Evolutionary conservation across 768 basidiomycete genomes (phyloP), one percentile per base, ranked within the genome.

Genomic region (Tricholoma furcatifolium): DNA sequence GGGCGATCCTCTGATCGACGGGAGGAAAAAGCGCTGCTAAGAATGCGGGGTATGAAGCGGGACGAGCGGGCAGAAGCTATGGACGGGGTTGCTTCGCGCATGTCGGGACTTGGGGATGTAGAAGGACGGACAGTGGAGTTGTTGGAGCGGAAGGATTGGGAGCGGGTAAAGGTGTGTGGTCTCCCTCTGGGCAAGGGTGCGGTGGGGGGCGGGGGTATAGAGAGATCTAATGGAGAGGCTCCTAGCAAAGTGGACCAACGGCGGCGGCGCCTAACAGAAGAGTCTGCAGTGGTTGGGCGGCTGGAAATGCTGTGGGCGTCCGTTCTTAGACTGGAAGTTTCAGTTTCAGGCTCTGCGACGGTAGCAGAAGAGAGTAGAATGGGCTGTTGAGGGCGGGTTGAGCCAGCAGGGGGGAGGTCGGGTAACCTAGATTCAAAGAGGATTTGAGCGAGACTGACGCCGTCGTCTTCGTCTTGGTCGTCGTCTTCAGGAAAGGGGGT

Each of bases 361-460:
- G 80, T 70, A 27, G 27, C 27, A n/a, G 76, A 52, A 14, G 75
- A 67, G 23, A 91, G 70, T 18, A 91, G 62, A 34, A 91, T 86
- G 24, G 90, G 82, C 34, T 86, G 79, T 62, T 91, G 88, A 9
- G 82, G 75, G 45, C 70, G 83, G 47, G 72, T 72, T 9, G 85
- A 78, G 15, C 91, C 91, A 32, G 74, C 72, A 15, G 90, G 90
- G 14, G 91, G 88, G 12, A 88, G 63, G 32, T 85, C 78, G 6
- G 91, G 90, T 30, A 89, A 67, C 34, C 91, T 84, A 59, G 90
- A 91, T 71, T 93, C 91, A 48, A 88, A 62, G 17, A 93, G 71
- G 9, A 85, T 85, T 58, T 93, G 83, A 0, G 78, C 84, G 38
- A 93, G 77, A 23, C 83, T 85, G 34, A 93, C 85, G 23, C 88